Evolutionary conservation across 2,329 filamentous ascomycete genomes (phyloP), one percentile per base, ranked within the genome.

Genomic region (Colletotrichum sp.): DNA sequence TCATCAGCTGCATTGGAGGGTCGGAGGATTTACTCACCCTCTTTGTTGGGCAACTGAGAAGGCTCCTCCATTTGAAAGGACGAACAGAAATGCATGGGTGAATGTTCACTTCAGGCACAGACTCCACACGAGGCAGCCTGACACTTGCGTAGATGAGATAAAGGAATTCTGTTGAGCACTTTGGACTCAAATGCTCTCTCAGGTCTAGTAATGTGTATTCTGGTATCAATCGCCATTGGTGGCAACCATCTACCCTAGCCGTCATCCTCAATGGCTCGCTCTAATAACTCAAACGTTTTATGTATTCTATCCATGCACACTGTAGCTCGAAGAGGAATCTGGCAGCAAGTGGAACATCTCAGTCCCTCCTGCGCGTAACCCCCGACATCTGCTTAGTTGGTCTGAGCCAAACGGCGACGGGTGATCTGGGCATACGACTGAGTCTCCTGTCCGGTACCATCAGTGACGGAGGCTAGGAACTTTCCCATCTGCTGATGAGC

Each of bases 401-500:
- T 64, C 21, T 24, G 21, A 62, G 39, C 57, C 32, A 39, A 16
- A 15, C 57, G 55, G 8, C 55, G 21, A 21, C 65, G 49, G 26
- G 26, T 68, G 36, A 26, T 24, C 16, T 28, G 63, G 28, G 36
- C 34, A 24, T 16, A 39, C 52, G 24, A 57, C 36, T n/a, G 13
- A 4, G 16, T 69, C 32, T 26, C 62, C 13, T 12, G 49, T 15
- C 55, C 69, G 39, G 21, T 7, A 10, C 16, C 21, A 18, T 55
- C 26, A 13, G 39, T 49, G 5, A 57, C 70, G 26, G 70, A 69
- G n/a, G 70, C 70, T 6, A 76, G 59, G 44, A 73, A 76, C 6
- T 28, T 64, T n/a, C 65, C 57, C 73, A 76, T 76, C 32, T 63
- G 28, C 12, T 73, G 70, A 5, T 73, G 73, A 9, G 73, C 64